Evolutionary conservation across 805 yeast genomes (phyloP).

Genomic region (Wickerhamomyces strasburgensis): DNA sequence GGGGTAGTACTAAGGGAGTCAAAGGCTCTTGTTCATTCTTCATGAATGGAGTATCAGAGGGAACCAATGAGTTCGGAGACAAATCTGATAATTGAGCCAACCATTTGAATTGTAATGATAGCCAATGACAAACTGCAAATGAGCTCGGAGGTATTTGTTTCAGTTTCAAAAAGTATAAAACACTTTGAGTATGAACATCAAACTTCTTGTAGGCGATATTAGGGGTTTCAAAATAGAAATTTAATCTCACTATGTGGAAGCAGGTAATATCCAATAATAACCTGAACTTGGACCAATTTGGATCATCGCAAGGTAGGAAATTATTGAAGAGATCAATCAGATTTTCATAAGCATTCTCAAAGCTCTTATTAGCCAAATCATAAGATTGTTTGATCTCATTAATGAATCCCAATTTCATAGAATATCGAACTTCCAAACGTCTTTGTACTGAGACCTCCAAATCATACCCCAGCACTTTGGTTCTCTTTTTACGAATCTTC

Average conservation of each 20-base stretch:
- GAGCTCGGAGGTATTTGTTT: conserved; percentile 24
- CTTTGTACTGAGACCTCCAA: conserved; percentile 7
- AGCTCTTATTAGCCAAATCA: conserved; percentile 45
- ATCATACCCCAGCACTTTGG: conserved; percentile 16
- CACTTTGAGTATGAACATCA: conserved; percentile 53
- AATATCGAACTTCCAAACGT: conserved; percentile 36
- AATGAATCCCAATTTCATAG: conserved; percentile 45
- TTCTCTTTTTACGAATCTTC: conserved; percentile 34
- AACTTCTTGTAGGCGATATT: conserved; percentile 60
- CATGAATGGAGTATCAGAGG: conserved; percentile 34
- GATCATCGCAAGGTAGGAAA: conserved; percentile 18
- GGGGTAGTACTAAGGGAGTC: conserved; percentile 34
- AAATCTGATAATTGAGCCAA: conserved; percentile 51
- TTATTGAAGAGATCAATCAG: conserved; percentile 36
- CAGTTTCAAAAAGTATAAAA: conserved; percentile 33
- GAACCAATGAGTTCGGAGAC: conserved; percentile 40
- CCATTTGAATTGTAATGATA: conserved; percentile 59
- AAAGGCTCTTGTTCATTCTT: conserved; percentile 19
- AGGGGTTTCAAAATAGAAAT: conserved; percentile 54
- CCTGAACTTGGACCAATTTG: conserved; percentile 41
- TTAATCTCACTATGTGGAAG: conserved; percentile 56
- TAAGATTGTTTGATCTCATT: conserved; percentile 43
- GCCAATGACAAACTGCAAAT: conserved; percentile 44
- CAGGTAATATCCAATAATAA: conserved; percentile 54
- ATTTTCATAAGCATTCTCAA: conserved; percentile 51